Conservation (phyloP, 257 asterid genomes). For the Lantana camara region DNA sequence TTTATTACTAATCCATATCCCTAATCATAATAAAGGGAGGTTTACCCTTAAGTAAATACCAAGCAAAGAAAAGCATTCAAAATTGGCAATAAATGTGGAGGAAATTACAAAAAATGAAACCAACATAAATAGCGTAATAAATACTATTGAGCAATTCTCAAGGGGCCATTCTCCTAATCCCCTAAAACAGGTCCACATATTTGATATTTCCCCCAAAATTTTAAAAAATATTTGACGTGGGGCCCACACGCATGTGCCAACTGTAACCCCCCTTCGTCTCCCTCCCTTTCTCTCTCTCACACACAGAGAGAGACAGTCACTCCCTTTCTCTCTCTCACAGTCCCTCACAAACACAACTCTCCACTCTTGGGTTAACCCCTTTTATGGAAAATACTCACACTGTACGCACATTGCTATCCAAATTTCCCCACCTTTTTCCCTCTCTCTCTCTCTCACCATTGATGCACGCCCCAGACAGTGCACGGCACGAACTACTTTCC, state of each 20-base stretch:
- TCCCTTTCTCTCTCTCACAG: neutral
- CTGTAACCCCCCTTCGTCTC: constrained; percentile 29
- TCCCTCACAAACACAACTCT: neutral
- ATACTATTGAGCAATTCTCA: neutral
- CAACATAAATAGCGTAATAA: neutral
- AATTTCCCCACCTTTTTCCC: neutral
- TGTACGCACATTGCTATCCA: neutral
- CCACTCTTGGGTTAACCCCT: neutral
- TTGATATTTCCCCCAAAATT: neutral
- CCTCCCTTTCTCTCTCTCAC: neutral
- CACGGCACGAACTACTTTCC: constrained; percentile 26
- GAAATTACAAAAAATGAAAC: neutral
- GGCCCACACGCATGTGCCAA: constrained; percentile 44
- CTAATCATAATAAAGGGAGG: too few species aligned
- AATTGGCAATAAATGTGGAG: neutral
- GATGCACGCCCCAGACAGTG: constrained; percentile 6
- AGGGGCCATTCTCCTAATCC: neutral
- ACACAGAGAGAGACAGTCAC: neutral
- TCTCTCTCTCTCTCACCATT: constrained; percentile 7
- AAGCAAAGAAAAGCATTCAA: constrained; percentile 1
- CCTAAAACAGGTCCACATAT: neutral
- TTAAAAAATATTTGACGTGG: constrained; percentile 9
- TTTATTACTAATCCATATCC: too few species aligned
- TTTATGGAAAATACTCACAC: neutral
- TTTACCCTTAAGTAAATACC: neutral